Base-by-base conservation (phyloP, 2,329 filamentous ascomycete genomes). In the Plectosphaerella plurivora region DNA sequence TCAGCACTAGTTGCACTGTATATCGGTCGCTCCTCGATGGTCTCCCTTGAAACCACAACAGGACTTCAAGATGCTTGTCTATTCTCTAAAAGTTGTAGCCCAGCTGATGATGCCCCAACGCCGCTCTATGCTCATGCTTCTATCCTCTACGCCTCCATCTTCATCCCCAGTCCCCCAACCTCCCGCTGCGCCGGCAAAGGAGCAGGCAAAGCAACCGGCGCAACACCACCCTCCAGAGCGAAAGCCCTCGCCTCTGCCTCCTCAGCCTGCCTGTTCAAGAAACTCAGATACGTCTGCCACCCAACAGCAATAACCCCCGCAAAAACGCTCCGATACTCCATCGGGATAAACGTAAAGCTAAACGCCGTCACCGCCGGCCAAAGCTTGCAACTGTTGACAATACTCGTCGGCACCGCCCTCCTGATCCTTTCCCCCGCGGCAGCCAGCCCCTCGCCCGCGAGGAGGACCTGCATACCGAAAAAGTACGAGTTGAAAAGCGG, bases 271-370 rank as follows among this genome's bases (percentile, higher is more conserved):
- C 87, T 79, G 62, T 96, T 96, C 63, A 96, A 69, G 68, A 84
- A 88, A 60, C 86, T 89, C 60, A 97, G 65, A 75, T 96, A 97
- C 1, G 90, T 91, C 78, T 96, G 92, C 92, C 92, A 97, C 0
- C 88, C 89, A 49, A 96, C 87, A 1, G 90, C 89, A 58, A 96
- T 80, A 7, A 87, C 72, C 1, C 89, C 90, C 0, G 87, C 83
- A 60, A 96, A 94, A 15, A 96, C 79, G 60, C 84, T 89, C 49
- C 92, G 77, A 68, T 90, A 93, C 63, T 93, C 84, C 47, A 91
- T 75, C 24, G 86, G 83, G 5, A 97, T 74, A 62, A 90, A 94
- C n/a, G 87, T 84, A 63, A 97, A 95, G 67, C 80, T 92, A 65
- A 97, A 86, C 0, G 91, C 91, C 14, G 88, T 95, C 15, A 96